Base-by-base conservation (phyloP, 352 stramenopile genomes). In the Pythium dissimile region DNA sequence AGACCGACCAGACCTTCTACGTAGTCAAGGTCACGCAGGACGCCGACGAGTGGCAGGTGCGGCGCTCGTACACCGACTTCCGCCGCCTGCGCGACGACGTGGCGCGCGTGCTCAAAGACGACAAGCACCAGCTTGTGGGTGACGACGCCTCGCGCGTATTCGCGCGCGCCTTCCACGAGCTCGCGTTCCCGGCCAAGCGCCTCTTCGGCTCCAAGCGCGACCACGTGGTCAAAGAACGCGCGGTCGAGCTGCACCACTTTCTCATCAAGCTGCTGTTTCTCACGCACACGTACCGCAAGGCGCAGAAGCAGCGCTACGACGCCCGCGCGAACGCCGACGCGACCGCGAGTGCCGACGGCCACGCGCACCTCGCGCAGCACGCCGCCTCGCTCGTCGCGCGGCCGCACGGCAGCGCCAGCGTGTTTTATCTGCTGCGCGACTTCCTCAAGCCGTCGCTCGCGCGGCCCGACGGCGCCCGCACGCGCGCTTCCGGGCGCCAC, bases 11-110 rank as follows among this genome's bases (percentile, higher is more conserved):
- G 55, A 84, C 84, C 26, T 66, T 91, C 23, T 91, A 91, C 64
- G 78, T 91, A 20, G 57, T 91, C 28, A 84, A 83, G 6, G 81
- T 91, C 41, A 80, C 87, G 58, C 81, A 89, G 55, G 81, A 91
- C 50, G 53, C 53, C 3, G 81, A 91, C 55, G 73, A 85, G 44
- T 91, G 81, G 81, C 64, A 88, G 37, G 79, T 91, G 41, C 72
- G 75, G 0, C 75, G 79, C 56, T 75, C 73, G 6, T 91, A 88
- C 67, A 77, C 79, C 16, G 81, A 89, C 59, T 91, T 91, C 56
- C 77, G 81, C 31, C 73, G 72, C 45, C 64, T 91, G 32, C 81
- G 81, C 35, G 79, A 91, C 51, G 81, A 89, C 52, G 66, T 88
- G 10, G 60, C 72, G 49, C 76, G 73, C 48, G 61, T 87, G 34